Conservation (phyloP, 2,329 filamentous ascomycete species). For the Phialophora tarda region DNA sequence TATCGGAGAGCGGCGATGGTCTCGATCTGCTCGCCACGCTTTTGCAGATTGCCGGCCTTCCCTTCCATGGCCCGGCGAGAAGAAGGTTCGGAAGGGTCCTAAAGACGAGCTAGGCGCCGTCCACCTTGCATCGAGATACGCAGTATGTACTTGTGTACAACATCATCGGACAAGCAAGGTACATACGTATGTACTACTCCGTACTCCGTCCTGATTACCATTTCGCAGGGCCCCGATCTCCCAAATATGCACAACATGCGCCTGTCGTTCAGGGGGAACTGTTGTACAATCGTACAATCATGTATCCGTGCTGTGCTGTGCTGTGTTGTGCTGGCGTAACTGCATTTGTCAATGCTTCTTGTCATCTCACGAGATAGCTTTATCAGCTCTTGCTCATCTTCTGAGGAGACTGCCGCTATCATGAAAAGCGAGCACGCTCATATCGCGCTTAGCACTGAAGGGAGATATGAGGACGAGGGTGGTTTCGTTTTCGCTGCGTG, state of each 20-base stretch:
- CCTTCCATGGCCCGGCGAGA: not conserved
- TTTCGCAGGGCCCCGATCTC: not conserved
- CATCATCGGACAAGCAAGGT: not conserved
- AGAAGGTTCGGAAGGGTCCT: not conserved
- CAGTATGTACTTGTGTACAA: not conserved
- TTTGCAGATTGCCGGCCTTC: not conserved
- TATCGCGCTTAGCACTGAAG: not conserved
- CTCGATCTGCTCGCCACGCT: not conserved
- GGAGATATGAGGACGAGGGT: not conserved
- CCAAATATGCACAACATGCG: not conserved
- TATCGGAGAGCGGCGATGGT: conserved; percentile 15
- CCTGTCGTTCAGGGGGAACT: not conserved
- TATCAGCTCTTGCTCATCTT: not conserved
- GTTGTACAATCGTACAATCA: not conserved
- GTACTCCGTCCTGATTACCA: not conserved
- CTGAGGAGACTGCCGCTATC: not conserved
- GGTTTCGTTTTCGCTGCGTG: not conserved
- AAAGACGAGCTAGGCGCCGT: not conserved
- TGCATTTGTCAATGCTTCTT: not conserved
- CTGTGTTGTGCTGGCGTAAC: not conserved
- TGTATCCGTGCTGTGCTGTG: not conserved
- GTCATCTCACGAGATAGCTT: not conserved
- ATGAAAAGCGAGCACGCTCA: not conserved
- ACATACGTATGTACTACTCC: not conserved
- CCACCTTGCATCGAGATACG: not conserved